Evolutionary conservation across 805 yeast genomes (phyloP), one percentile per base, ranked within the genome.

Genomic region (Cyberlindnera lachancei): DNA sequence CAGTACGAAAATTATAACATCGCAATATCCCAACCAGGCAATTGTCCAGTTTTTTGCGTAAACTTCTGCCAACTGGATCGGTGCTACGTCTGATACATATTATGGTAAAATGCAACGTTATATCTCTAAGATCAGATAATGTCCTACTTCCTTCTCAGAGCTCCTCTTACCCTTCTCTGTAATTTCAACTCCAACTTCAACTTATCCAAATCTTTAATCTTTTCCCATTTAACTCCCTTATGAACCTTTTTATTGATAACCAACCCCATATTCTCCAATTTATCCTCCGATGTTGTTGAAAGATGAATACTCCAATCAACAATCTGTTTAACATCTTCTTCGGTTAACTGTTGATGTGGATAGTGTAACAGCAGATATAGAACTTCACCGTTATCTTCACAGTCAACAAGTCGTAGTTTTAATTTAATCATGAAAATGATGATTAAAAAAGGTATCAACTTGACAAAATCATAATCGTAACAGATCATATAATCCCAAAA

Each of bases 351-450:
- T 6, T 39, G 37, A 16, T 33, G 33, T 3, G 75, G 75, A 42
- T 67, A 69, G 45, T 67, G 73, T 27, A 70, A 50, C 10, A 70
- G 48, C 12, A 69, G 36, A 14, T 63, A 56, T 12, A 70, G 46
- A 5, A 68, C 56, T 42, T 70, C 76, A 18, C 73, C 63, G 37
- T 66, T 68, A 43, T 70, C 76, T 12, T 49, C 53, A 31, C 59
- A 54, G 28, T 69, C 64, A 7, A 66, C 62, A 22, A 70, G 45
- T 6, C 59, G 61, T 1, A 65, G 41, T 36, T 70, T 70, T 33
- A 70, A 48, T 44, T 63, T 65, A 12, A 70, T 57, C 23, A 70
- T 43, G 21, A 65, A 40, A 12, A 61, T 53, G 21, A 68, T 59
- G 4, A 67, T 56, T 25, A 66, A 42, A 38, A 59, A 66, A 7